A percentile compares a stretch with the other conserved stretches of the same genome.
These are phyloP conservation scores for Termitomyces heimii DNA, from an alignment of 768 basidiomycete genomes.

Conservation along the genomic window DNA sequence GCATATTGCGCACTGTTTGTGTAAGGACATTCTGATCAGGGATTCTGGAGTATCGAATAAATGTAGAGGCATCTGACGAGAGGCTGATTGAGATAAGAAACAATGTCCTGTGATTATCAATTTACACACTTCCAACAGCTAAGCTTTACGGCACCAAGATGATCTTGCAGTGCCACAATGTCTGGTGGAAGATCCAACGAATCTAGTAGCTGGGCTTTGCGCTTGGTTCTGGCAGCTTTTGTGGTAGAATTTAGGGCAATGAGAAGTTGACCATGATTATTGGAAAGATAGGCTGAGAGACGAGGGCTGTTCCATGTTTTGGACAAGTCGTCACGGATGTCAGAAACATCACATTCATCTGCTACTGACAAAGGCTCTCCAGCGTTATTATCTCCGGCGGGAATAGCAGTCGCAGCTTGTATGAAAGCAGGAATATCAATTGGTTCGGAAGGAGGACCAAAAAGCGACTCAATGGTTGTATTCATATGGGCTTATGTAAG, in stretches of 20 bases:
- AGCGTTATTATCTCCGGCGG: background rate
- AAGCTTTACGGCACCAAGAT: slow-evolving; percentile 46
- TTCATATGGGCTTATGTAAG: slow-evolving; percentile 14
- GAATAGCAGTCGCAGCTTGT: slow-evolving; percentile 19
- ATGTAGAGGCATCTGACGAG: slow-evolving; percentile 45
- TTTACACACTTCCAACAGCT: slow-evolving; percentile 56
- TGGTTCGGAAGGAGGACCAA: slow-evolving; percentile 58
- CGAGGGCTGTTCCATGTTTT: slow-evolving; percentile 49
- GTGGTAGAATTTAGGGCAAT: slow-evolving; percentile 22
- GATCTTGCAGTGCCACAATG: slow-evolving; percentile 40
- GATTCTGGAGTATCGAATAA: slow-evolving; percentile 58
- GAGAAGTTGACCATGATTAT: slow-evolving; percentile 45
- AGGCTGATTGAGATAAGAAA: slow-evolving; percentile 17
- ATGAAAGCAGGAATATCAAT: slow-evolving; percentile 44
- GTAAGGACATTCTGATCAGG: slow-evolving; percentile 60
- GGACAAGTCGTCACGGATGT: slow-evolving; percentile 38
- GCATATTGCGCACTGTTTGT: slow-evolving; percentile 26
- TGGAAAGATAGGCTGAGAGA: slow-evolving; percentile 50
- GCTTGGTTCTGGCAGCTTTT: slow-evolving; percentile 25
- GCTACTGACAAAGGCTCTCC: slow-evolving; percentile 17
- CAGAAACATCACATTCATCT: slow-evolving; percentile 40
- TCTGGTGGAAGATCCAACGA: slow-evolving; percentile 37
- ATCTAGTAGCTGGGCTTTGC: slow-evolving; percentile 28
- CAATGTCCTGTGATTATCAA: background rate
- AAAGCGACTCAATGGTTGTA: slow-evolving; percentile 39